Conservation (phyloP, 2,329 filamentous ascomycete species). For the Exophiala sp. region DNA sequence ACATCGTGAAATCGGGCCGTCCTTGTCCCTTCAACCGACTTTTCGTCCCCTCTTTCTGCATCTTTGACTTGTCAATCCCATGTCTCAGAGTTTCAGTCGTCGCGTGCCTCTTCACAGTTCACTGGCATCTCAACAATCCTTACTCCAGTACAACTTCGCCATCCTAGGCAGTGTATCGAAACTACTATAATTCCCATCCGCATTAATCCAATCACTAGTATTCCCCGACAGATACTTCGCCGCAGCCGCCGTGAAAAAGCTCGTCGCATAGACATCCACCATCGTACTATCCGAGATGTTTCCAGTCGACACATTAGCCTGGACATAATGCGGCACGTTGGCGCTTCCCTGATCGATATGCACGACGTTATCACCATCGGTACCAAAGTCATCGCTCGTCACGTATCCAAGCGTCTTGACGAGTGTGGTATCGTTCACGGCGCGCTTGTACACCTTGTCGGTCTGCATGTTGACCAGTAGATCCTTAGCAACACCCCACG, state of each 20-base stretch:
- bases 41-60: no score
- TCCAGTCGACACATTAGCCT: slow-evolving; percentile 31
- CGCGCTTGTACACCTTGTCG: slow-evolving; percentile 29
- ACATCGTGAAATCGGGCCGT: no score
- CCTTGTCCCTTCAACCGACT: no score
- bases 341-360: slow-evolving; percentile 31
- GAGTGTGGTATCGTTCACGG: slow-evolving; percentile 23
- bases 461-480: slow-evolving; percentile 31
- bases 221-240: slow-evolving; percentile 23
- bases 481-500: slow-evolving; percentile 32
- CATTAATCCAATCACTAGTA: slow-evolving; percentile 21
- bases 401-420: slow-evolving; percentile 30
- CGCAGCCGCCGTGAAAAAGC: slow-evolving; percentile 23
- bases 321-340: slow-evolving; percentile 30
- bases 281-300: slow-evolving; percentile 17
- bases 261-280: slow-evolving; percentile 25
- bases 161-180: slow-evolving; percentile 23
- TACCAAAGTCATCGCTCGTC: slow-evolving; percentile 35
- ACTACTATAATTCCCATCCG: slow-evolving; percentile 21
- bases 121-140: slow-evolving; percentile 15
- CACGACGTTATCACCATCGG: slow-evolving; percentile 34
- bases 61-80: no score
- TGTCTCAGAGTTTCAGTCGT: no score
- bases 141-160: slow-evolving; percentile 20
- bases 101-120: no score